phyloP scores from a whole-genome alignment of 2,329 filamentous ascomycete genomes.

The Aspergillus candidus region DNA sequence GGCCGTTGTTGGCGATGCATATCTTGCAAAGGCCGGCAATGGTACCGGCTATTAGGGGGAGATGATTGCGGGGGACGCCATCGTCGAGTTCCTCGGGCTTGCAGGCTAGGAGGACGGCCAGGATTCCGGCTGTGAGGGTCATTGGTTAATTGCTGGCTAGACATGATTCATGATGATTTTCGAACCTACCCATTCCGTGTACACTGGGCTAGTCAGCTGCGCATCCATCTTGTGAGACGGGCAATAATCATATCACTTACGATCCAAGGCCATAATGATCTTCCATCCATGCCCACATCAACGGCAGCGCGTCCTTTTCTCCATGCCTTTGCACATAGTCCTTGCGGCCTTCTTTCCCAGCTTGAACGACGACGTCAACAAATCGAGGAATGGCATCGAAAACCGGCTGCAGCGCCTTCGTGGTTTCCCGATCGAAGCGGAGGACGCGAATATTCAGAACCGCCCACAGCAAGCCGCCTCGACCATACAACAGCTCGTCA shows the following conservation, averaged over 20 bases:
- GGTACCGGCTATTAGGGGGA: slow-evolving; percentile 30
- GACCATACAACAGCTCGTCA: slow-evolving; percentile 37
- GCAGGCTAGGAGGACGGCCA: slow-evolving; percentile 33
- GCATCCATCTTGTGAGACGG: not conserved
- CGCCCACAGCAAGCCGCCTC: slow-evolving; percentile 33
- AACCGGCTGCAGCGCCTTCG: slow-evolving; percentile 16
- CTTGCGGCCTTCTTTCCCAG: slow-evolving; percentile 28
- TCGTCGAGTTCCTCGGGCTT: slow-evolving; percentile 25
- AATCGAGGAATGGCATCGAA: slow-evolving; percentile 26
- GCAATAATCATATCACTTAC: slow-evolving; percentile 21
- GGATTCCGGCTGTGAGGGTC: slow-evolving; percentile 29
- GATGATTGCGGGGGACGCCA: slow-evolving; percentile 15
- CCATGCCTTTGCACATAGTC: slow-evolving; percentile 27
- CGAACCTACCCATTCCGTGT: slow-evolving; percentile 22
- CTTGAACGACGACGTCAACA: slow-evolving; percentile 27
- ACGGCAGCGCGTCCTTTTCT: slow-evolving; percentile 25
- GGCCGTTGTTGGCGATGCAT: slow-evolving; percentile 29
- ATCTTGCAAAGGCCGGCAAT: slow-evolving; percentile 33
- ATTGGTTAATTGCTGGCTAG: not conserved
- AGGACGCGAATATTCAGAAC: slow-evolving; percentile 30
- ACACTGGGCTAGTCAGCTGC: slow-evolving; percentile 17
- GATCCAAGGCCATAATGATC: slow-evolving; percentile 32
- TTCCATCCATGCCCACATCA: slow-evolving; percentile 39
- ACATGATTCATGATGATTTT: not conserved
- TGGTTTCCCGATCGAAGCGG: slow-evolving; percentile 16